phyloP scores from a whole-genome alignment of 2,329 filamentous ascomycete genomes.

The Diaporthe sp. region DNA sequence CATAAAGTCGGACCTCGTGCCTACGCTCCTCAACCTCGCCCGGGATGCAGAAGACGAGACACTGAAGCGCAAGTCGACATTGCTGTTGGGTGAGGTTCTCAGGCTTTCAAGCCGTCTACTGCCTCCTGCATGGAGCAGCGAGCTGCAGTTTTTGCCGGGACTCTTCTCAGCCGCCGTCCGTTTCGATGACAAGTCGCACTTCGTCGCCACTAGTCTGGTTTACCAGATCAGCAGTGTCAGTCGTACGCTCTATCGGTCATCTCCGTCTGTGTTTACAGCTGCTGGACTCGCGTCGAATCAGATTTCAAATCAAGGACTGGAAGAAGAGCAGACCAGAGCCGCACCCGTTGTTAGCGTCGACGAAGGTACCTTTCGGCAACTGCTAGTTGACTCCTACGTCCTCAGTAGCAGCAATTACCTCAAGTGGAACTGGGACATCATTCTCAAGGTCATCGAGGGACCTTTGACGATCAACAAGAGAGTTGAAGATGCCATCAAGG shows the following conservation, averaged over 20 bases:
- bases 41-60: slow-evolving; percentile 76
- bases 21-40: slow-evolving; percentile 72
- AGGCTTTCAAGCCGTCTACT: slow-evolving; percentile 90
- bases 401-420: slow-evolving; percentile 89
- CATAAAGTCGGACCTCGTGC: slow-evolving; percentile 82
- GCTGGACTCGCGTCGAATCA: slow-evolving; percentile 56
- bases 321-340: slow-evolving; percentile 70
- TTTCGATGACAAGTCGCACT: slow-evolving; percentile 78
- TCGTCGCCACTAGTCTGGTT: slow-evolving; percentile 88
- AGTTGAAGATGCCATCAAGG: slow-evolving; percentile 92
- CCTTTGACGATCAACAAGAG: slow-evolving; percentile 91
- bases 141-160: slow-evolving; percentile 89
- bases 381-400: slow-evolving; percentile 83
- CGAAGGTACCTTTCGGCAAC: slow-evolving; percentile 73
- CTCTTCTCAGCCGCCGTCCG: slow-evolving; percentile 82
- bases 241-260: slow-evolving; percentile 87
- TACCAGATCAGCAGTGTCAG: slow-evolving; percentile 99
- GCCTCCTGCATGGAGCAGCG: slow-evolving; percentile 83
- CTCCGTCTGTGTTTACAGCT: slow-evolving; percentile 57
- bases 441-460: slow-evolving; percentile 91
- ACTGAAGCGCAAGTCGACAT: slow-evolving; percentile 87
- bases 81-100: slow-evolving; percentile 91
- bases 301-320: slow-evolving; percentile 61
- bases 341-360: slow-evolving; percentile 62
- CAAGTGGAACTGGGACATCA: slow-evolving; percentile 98